Base-by-base conservation (phyloP, 2,329 filamentous ascomycete species). In the Passalora sequoiae region DNA sequence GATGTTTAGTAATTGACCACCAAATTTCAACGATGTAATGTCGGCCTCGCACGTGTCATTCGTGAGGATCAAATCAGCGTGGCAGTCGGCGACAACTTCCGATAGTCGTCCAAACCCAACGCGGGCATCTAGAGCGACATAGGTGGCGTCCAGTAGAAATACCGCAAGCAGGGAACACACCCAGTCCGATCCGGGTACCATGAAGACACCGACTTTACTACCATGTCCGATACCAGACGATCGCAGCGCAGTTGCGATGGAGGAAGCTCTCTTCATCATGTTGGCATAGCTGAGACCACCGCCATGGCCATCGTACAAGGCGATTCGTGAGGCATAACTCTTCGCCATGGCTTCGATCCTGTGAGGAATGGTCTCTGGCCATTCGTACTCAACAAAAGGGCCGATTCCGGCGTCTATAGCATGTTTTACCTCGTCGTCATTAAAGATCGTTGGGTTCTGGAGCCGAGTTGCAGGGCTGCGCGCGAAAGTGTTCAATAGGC, bases 91-190 rank as follows among this genome's bases (percentile, higher is more conserved):
- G n/a, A 27, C 24, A 12, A 27, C 24, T 27, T 27, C 6, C 6
- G 24, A 6, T 12, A 27, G 24, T 27, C 24, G 6, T 7, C 6
- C 6, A 7, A 27, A 12, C 24, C 24, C 24, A 7, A 7, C 6
- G 6, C 6, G 6, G 6, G 12, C 24, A 6, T 27, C 24, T 12
- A 27, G 24, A 7, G 24, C 6, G 24, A 27, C 24, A 27, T 27
- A 27, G 12, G 24, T 7, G 24, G 24, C 24, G 6, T 27, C 24
- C 24, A 6, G 6, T 6, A 6, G 6, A 27, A 7, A 27, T 27
- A 27, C 24, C 24, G 43, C 36, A 5, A 45, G 43, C 37, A 40
- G 15, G 6, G 43, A 40, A 17, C 37, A 45, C 12, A 40, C 27
- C 43, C 43, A 40, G 29, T 45, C 21, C 10, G 37, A 16, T 7